Evolutionary conservation across 1,284 basidiomycete genomes (phyloP).

Genomic region (Schizophyllum commune): DNA sequence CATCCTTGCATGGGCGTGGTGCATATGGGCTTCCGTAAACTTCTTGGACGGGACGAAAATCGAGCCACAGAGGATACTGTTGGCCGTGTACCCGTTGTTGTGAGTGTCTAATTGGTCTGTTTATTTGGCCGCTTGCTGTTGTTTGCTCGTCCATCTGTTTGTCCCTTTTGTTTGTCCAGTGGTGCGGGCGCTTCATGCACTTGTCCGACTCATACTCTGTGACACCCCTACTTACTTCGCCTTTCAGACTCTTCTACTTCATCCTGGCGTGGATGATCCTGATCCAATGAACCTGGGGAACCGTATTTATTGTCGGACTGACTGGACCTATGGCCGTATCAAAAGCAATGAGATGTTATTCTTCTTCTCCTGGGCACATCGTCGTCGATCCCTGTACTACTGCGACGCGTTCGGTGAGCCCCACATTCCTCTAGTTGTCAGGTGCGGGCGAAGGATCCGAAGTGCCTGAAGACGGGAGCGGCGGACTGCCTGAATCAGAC

Average conservation of each 20-base stretch:
- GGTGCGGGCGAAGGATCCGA: no score
- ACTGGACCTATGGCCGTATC: neutral
- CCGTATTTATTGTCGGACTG: neutral
- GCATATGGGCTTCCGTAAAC: conserved; percentile 92
- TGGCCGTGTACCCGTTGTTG: conserved; percentile 91
- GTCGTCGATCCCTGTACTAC: no score
- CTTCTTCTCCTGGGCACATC: no score
- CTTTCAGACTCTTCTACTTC: conserved; percentile 69
- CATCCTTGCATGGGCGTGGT: conserved; percentile 85
- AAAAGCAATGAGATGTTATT: neutral
- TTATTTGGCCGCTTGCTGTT: neutral
- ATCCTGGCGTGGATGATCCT: conserved; percentile 92
- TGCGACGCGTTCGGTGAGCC: no score
- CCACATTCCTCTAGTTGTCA: no score
- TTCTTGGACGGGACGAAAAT: conserved; percentile 92
- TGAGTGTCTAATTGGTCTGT: conserved; percentile 28
- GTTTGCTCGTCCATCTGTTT: no score
- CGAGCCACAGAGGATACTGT: conserved; percentile 76
- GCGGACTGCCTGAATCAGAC: no score
- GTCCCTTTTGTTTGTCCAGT: no score
- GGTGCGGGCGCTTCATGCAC: neutral
- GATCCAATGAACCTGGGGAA: conserved; percentile 49
- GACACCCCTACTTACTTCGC: no score
- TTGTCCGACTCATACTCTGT: neutral
- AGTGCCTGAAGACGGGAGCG: no score